phyloP scores from a whole-genome alignment of 2,329 filamentous ascomycete genomes.

The Zymoseptoria passerinii region DNA sequence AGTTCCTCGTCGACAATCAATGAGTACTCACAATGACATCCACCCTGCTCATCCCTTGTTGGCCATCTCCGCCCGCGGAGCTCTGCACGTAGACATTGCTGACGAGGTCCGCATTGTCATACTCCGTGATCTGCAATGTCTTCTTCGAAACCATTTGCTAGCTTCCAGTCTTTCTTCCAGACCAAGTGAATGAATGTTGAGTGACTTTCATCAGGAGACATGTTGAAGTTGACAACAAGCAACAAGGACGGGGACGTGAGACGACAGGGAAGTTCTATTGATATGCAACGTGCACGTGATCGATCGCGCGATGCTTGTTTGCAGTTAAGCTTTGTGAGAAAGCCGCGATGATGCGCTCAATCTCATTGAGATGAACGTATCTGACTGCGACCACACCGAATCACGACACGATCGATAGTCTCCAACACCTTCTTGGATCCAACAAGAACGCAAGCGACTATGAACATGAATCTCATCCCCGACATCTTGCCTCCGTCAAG shows the following conservation, averaged over 20 bases:
- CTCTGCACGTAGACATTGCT: slow-evolving; percentile 44
- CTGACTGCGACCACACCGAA: neutral
- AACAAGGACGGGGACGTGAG: no score
- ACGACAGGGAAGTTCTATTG: neutral
- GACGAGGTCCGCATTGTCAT: slow-evolving; percentile 40
- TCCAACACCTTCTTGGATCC: no score
- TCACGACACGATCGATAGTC: neutral
- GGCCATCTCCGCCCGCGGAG: slow-evolving; percentile 10
- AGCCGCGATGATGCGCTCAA: neutral
- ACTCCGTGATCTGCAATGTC: slow-evolving; percentile 29
- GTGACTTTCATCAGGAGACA: neutral
- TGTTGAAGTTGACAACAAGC: neutral
- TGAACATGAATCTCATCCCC: slow-evolving; percentile 36
- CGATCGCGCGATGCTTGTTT: neutral
- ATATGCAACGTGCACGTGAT: neutral
- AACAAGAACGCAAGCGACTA: slow-evolving; percentile 2
- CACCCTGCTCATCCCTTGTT: slow-evolving; percentile 31
- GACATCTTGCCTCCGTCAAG: slow-evolving; percentile 42
- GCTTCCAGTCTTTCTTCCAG: neutral
- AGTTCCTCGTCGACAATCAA: neutral
- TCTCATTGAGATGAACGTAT: neutral
- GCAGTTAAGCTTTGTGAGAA: neutral
- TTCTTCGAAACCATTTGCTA: slow-evolving; percentile 8
- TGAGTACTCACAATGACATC: slow-evolving; percentile 37
- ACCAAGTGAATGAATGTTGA: no score